Evolutionary conservation across 768 basidiomycete species (phyloP), one percentile per base, ranked within the genome.

Genomic region (Lactarius psammicola): DNA sequence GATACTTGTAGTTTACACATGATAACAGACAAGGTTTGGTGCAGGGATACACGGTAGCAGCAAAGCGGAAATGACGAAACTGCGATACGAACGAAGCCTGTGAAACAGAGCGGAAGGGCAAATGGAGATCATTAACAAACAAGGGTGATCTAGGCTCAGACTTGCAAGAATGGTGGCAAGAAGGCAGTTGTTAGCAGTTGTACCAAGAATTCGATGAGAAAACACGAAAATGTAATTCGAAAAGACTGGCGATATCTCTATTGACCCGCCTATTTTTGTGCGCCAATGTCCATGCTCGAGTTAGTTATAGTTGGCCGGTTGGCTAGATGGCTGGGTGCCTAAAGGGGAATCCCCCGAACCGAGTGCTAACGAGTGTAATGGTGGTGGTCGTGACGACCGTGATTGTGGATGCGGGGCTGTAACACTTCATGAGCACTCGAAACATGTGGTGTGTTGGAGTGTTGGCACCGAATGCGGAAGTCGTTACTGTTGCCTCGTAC

Each of bases 191-290:
- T n/a, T 31, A 30, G 30, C 36, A 55, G 56, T 42, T 63, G 58
- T 59, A 63, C 61, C 56, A 49, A 66, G 30, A 51, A 57, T 66
- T 31, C 56, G 51, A 55, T 40, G 13, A 40, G 33, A 59, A 62
- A 42, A 15, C 31, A 38, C 54, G 34, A 63, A 44, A 51, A 53
- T 58, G 31, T 55, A 28, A 30, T 55, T 56, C 31, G 34, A 66
- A 51, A 20, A 15, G 38, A 26, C 33, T 20, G 30, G 40, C 9
- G 31, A 54, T 44, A 56, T 58, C 49, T 28, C n/a, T 44, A 30
- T 49, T 66, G 51, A n/a, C 57, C 65, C 65, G 51, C 61, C 56
- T 44, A 66, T 63, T 66, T 66, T 66, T 34, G 65, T 59, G 33
- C 65, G 65, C 65, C 65, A 66, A 15, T 66, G 28, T 59, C 57